Percentiles rank a stretch among this genome's conserved stretches.
These are phyloP conservation scores for Corylus americana DNA, from an alignment of 306 rosid species.

Conservation along the genomic window DNA sequence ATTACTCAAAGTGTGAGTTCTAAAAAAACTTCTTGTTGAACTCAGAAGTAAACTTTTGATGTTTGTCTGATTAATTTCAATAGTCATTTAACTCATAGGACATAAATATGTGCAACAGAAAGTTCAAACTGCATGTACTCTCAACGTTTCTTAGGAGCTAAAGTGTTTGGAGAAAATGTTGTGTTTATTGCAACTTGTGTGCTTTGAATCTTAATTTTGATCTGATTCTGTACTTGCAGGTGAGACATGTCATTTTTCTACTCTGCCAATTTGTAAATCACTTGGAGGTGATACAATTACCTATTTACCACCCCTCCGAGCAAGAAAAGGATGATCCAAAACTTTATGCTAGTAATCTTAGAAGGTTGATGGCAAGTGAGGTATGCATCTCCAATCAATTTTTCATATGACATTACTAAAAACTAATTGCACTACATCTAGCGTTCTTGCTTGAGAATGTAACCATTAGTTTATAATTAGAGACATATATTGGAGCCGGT, in stretches of 20 bases:
- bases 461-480: background rate
- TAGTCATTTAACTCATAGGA: background rate
- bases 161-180: constrained; percentile 14
- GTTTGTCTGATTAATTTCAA: background rate
- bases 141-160: background rate
- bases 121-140: constrained; percentile 3
- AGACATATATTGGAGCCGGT: background rate
- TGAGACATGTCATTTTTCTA: constrained; percentile 85
- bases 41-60: background rate
- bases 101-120: background rate
- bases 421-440: background rate
- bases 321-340: constrained; percentile 92
- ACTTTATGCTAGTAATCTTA: constrained; percentile 68
- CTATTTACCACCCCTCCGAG: constrained; percentile 70
- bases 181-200: constrained; percentile 6
- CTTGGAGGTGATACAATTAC: constrained; percentile 74
- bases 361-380: constrained; percentile 94
- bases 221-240: constrained; percentile 51
- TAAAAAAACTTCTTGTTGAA: constrained; percentile 6
- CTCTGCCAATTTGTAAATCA: constrained; percentile 90
- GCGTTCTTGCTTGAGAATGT: background rate
- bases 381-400: constrained; percentile 38
- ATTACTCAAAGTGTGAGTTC: constrained; percentile 6
- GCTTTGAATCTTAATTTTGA: constrained; percentile 7
- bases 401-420: constrained; percentile 1